Evolutionary conservation across 495 filamentous ascomycete species (phyloP), one percentile per base, ranked within the genome.

Genomic region (Echria macrotheca): DNA sequence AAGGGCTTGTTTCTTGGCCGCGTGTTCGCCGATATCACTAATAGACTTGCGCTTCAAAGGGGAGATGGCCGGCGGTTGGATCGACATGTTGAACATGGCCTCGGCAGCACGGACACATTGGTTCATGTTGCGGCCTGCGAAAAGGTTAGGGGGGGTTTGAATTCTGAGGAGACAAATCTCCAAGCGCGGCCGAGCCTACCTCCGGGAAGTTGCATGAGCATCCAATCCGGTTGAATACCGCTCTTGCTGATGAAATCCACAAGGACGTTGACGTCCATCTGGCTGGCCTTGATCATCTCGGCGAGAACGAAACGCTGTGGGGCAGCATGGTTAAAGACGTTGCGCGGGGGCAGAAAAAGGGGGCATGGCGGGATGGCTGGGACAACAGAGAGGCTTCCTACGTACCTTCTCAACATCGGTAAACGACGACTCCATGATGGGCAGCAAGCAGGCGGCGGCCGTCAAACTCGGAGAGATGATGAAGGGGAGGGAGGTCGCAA

Each of bases 211-310:
- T 73, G 72, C 67, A 75, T 74, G 26, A 47, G 49, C 43, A 69
- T 49, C 71, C 70, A 73, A 56, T 71, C 59, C 18, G 69, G 69
- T 61, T 68, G 57, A 25, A 75, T 57, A 10, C 61, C 61, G 43
- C 72, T 63, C 45, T 53, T 42, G 49, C 66, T 71, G 60, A 74
- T 65, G 38, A 75, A 70, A n/a, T 68, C 86, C 37, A 75, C 63
- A 21, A 75, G 59, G 29, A 59, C 57, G 19, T 60, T 58, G 22
- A 75, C 61, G 31, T 76, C 68, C 52, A 79, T 66, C 21, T 64
- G 56, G 64, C 70, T 76, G 54, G 63, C 64, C 54, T 77, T 79
- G 60, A 79, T 69, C 52, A 72, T 75, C 66, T 79, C 75, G 59
- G 69, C 71, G 42, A 79, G 63, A 53, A 78, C 58, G 60, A 75